These are phyloP conservation scores for Xylariales sp. DNA, from an alignment of 2,329 filamentous ascomycete species.

Conservation along the genomic window DNA sequence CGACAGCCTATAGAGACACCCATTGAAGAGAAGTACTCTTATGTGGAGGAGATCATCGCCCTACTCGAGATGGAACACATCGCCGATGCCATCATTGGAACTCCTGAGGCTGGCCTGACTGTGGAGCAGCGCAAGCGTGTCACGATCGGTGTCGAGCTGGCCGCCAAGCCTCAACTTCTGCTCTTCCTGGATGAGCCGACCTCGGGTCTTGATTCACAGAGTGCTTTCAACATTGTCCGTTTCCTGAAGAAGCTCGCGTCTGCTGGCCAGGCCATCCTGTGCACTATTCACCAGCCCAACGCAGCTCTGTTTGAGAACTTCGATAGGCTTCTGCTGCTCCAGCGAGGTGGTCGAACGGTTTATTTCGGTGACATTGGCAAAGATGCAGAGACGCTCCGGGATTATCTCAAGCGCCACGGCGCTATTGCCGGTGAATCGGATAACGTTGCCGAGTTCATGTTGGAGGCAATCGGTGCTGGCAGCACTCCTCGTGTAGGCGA, in stretches of 20 bases:
- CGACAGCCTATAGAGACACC: slow-evolving; percentile 52
- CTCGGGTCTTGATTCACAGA: slow-evolving; percentile 67
- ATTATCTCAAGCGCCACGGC: slow-evolving; percentile 56
- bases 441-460: slow-evolving; percentile 74
- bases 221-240: slow-evolving; percentile 71
- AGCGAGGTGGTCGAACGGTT: slow-evolving; percentile 74
- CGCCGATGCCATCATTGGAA: slow-evolving; percentile 55
- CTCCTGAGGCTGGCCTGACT: slow-evolving; percentile 64
- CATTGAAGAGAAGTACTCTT: slow-evolving; percentile 50
- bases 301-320: slow-evolving; percentile 85
- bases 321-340: slow-evolving; percentile 73
- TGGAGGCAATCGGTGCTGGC: slow-evolving; percentile 77
- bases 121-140: slow-evolving; percentile 67
- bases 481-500: slow-evolving; percentile 67
- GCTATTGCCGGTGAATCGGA: slow-evolving; percentile 52
- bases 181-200: slow-evolving; percentile 79
- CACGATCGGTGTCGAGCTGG: slow-evolving; percentile 89
- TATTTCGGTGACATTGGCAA: slow-evolving; percentile 84
- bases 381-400: slow-evolving; percentile 67
- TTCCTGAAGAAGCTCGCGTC: slow-evolving; percentile 72
- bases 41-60: slow-evolving; percentile 58
- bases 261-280: slow-evolving; percentile 84
- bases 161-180: slow-evolving; percentile 73
- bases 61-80: slow-evolving; percentile 55
- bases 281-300: slow-evolving; percentile 89